Base-by-base conservation (phyloP, 345 rosid genomes). In the Luvunga scandens region DNA sequence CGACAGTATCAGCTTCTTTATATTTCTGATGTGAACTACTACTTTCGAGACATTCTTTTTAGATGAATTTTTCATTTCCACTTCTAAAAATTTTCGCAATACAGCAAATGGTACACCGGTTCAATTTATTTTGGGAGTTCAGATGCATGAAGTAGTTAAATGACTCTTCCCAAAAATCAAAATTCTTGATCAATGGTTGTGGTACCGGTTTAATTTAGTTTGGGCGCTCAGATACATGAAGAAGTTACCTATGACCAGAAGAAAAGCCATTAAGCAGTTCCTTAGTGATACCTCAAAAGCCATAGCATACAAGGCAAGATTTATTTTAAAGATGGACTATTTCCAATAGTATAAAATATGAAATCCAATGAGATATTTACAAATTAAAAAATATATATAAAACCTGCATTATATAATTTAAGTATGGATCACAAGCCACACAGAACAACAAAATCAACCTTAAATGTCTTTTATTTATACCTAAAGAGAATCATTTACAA, bases 401-500 rank as follows among this genome's bases (percentile, higher is more conserved):
- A 59, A n/a, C 33, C 38, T n/a, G 42, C 16, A 28, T 10, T 7
- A 48, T 12, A 34, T 59, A 36, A 50, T 22, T 31, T 50, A 50
- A 24, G 38, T 16, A 24, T 34, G 19, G 33, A 34, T 8, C 34
- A 12, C 63, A 34, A n/a, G 24, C 5, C 34, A 12, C 63, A 34
- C 34, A 21, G 5, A 48, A 22, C 31, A 62, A 39, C 22, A 59
- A 55, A 69, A 72, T 28, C 78, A 77, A 65, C 66, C 69, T 62
- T 53, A 38, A 63, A 55, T 63, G 38, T 25, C 64, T 28, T 45
- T 45, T 72, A 12, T 60, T 65, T 56, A 72, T 39, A n/a, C 73
- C 77, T 31, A 66, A 53, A 5, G 30, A 65, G 22, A 65, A 74
- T 67, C 81, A 85, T 85, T 79, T 85, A 77, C 87, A 80, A 67